Base-by-base conservation (phyloP, 2,329 filamentous ascomycete species). In the Didymella exigua region DNA sequence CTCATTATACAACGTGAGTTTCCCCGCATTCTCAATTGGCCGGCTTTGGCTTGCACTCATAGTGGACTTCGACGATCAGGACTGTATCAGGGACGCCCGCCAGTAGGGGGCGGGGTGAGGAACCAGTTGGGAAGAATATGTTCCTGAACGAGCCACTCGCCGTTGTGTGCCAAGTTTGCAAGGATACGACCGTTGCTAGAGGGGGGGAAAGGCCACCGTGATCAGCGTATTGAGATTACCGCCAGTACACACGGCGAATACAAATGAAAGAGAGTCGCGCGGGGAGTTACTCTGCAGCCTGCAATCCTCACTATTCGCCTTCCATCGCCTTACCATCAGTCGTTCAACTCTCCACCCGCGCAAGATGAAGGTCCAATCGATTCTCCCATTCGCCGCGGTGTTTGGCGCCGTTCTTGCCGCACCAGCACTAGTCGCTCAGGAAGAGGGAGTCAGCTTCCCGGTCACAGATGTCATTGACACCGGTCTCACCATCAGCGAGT, bases 391-490 rank as follows among this genome's bases (percentile, higher is more conserved):
- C 16, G 54, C 60, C 21, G 56, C 58, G 9, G 49, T 69, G 21
- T 36, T 62, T 19, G 37, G 59, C 33, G 54, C 58, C 5, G 38
- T 58, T 9, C 40, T 68, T 13, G 51, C 67, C 21, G 61, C 63
- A 24, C 58, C 63, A 41, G 47, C 54, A 30, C 55, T 55, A 26
- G 49, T 44, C 6, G 23, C 49, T 4, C 48, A 49, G 30, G 26
- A 60, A 10, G 46, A 56, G 18, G 62, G 59, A 3, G 52, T 56
- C 48, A 66, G 62, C 60, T 68, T 70, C 48, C 65, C 65, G 9
- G 62, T 70, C 23, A 69, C 66, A 13, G 66, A 69, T 36, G 49
- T 70, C 30, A 34, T 67, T 21, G 62, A 59, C 53, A 60, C 54
- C 2, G 62, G 61, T 14, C 63, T 70, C 13, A 69, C 62, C 19